A percentile compares a stretch with the other conserved stretches of the same genome.
Evolutionary conservation across 768 basidiomycete genomes (phyloP).

Genomic region (Filobasidium floriforme): DNA sequence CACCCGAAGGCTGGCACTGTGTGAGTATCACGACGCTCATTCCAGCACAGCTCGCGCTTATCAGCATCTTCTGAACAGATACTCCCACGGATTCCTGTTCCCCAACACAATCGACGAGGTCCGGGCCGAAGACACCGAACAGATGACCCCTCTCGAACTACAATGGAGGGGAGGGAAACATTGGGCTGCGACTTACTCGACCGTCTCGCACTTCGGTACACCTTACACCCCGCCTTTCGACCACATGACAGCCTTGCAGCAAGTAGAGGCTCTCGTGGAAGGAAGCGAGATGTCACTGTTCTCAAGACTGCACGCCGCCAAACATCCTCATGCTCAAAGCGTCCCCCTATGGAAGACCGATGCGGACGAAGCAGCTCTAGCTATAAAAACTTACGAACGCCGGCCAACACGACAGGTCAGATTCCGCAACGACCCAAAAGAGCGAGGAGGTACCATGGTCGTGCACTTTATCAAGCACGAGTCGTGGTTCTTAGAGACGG

Average conservation of each 20-base stretch:
- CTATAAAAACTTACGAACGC: conserved; percentile 29
- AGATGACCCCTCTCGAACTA: conserved; percentile 39
- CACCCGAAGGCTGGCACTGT: conserved; percentile 91
- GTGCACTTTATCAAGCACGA: conserved; percentile 97
- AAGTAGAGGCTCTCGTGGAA: conserved; percentile 86
- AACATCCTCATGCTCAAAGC: not conserved
- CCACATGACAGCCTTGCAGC: conserved; percentile 60
- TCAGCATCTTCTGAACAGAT: conserved; percentile 49
- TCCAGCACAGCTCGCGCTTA: conserved; percentile 16
- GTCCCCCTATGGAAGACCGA: not conserved
- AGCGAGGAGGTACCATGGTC: conserved; percentile 76
- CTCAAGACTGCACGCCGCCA: conserved; percentile 23
- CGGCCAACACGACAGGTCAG: conserved; percentile 32
- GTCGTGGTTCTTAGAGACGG: conserved; percentile 93
- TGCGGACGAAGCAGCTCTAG: not conserved
- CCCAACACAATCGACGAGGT: conserved; percentile 75
- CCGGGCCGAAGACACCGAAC: conserved; percentile 47
- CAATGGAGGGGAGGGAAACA: conserved; percentile 39
- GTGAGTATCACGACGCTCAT: conserved; percentile 50
- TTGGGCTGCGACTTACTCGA: conserved; percentile 59
- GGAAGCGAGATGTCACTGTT: conserved; percentile 69
- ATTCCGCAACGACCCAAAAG: conserved; percentile 50
- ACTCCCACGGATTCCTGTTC: conserved; percentile 90
- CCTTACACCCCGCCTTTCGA: conserved; percentile 64
- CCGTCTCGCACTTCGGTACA: conserved; percentile 74